Conservation (phyloP, 768 basidiomycete species). For the Calocybe indica region DNA sequence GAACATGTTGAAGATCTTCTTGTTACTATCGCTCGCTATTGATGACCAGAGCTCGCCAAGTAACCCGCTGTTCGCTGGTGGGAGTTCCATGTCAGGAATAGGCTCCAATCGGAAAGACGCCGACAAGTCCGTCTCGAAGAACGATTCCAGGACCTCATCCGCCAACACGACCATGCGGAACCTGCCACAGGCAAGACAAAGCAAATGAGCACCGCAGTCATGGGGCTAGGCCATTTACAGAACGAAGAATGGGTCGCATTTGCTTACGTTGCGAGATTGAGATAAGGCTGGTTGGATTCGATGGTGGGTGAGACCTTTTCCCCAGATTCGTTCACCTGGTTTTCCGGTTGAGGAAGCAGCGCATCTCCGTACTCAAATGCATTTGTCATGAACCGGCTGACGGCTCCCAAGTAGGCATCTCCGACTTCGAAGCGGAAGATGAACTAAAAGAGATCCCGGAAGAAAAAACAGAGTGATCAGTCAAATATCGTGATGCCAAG, state of each 20-base stretch:
- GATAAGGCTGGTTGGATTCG: slow-evolving; percentile 81
- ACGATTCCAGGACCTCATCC: slow-evolving; percentile 92
- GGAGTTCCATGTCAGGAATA: slow-evolving; percentile 61
- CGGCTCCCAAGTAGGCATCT: slow-evolving; percentile 93
- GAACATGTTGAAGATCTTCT: slow-evolving; percentile 87
- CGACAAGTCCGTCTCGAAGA: slow-evolving; percentile 91
- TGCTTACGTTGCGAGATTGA: slow-evolving; percentile 81
- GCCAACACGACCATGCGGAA: slow-evolving; percentile 99
- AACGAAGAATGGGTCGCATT: not conserved
- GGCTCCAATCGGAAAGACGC: slow-evolving; percentile 80
- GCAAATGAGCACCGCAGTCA: not conserved
- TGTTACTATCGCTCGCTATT: slow-evolving; percentile 88
- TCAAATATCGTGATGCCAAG: no score
- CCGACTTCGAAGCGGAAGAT: slow-evolving; percentile 97
- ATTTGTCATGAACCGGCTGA: slow-evolving; percentile 96
- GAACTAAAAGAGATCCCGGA: slow-evolving; percentile 48
- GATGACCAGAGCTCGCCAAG: slow-evolving; percentile 85
- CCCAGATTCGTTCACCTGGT: slow-evolving; percentile 16
- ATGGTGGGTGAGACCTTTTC: slow-evolving; percentile 39
- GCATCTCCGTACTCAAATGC: slow-evolving; percentile 98
- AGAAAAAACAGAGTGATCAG: no score
- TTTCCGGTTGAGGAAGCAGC: slow-evolving; percentile 55
- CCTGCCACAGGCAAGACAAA: slow-evolving; percentile 26
- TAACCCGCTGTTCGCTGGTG: slow-evolving; percentile 52
- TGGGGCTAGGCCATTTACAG: not conserved